phyloP scores from a whole-genome alignment of 306 rosid species.

The Vigna trinervia region DNA sequence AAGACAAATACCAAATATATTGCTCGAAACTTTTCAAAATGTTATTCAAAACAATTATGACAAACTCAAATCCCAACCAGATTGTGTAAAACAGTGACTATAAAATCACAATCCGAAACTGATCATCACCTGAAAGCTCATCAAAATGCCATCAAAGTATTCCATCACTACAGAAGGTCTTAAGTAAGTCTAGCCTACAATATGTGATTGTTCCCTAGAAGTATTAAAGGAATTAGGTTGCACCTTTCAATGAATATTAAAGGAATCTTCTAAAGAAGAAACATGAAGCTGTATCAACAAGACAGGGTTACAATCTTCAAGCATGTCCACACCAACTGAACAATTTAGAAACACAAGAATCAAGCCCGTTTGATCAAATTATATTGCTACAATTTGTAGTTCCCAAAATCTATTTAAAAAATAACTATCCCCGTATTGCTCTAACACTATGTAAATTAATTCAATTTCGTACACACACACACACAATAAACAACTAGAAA shows the following conservation, averaged over 20 bases:
- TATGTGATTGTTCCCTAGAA: neutral
- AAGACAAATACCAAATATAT: slow-evolving; percentile 13
- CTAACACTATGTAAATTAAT: neutral
- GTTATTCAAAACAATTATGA: neutral
- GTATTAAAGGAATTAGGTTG: slow-evolving; percentile 3
- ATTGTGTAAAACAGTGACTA: neutral
- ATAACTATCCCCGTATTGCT: neutral
- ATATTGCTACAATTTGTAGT: neutral
- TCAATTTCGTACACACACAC: neutral
- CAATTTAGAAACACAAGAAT: slow-evolving; percentile 12
- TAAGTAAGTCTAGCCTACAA: neutral
- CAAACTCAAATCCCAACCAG: slow-evolving; percentile 8
- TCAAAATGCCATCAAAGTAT: slow-evolving; percentile 1
- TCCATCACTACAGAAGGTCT: neutral
- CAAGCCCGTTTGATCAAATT: slow-evolving; percentile 6
- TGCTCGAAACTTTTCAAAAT: neutral
- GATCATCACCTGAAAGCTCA: slow-evolving; percentile 6
- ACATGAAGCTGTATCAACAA: slow-evolving; percentile 17
- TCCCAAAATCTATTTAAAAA: neutral
- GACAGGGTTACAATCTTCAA: slow-evolving; percentile 14
- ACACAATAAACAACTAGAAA: neutral
- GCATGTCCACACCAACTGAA: slow-evolving; percentile 15
- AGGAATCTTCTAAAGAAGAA: slow-evolving; percentile 15
- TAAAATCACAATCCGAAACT: slow-evolving; percentile 2
- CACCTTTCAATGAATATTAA: slow-evolving; percentile 3